Percentiles rank a stretch among this genome's conserved stretches.
Evolutionary conservation across 768 basidiomycete genomes (phyloP).

Genomic region (Leccinum uliginosum): DNA sequence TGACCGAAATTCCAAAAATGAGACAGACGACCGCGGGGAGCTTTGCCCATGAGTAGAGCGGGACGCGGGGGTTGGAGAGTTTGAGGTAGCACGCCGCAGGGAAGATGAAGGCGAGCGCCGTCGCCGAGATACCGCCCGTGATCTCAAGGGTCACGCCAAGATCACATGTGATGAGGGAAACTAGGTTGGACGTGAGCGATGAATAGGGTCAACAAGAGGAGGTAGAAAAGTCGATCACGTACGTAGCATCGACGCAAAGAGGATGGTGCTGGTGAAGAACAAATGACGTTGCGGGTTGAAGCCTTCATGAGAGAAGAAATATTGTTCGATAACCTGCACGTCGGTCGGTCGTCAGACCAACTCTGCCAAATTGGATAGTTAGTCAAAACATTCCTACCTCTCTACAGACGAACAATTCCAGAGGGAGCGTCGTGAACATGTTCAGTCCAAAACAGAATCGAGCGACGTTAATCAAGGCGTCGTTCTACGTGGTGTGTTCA

Average conservation of each 20-base stretch:
- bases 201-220: neutral
- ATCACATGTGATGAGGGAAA: constrained; percentile 90
- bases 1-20: constrained; percentile 69
- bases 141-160: constrained; percentile 98
- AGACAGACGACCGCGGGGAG: constrained; percentile 73
- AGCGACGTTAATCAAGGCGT: constrained; percentile 92
- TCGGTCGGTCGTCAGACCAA: constrained; percentile 1
- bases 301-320: constrained; percentile 85
- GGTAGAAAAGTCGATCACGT: constrained; percentile 22
- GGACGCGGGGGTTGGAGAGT: constrained; percentile 50
- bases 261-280: constrained; percentile 83
- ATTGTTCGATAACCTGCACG: constrained; percentile 85
- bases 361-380: neutral
- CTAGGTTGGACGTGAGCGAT: constrained; percentile 37
- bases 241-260: constrained; percentile 82
- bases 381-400: constrained; percentile 50
- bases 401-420: constrained; percentile 96
- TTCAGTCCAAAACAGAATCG: constrained; percentile 92
- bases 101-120: constrained; percentile 90
- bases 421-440: constrained; percentile 97
- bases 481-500: constrained; percentile 43
- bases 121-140: constrained; percentile 93
- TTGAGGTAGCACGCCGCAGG: constrained; percentile 84
- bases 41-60: constrained; percentile 69
- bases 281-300: constrained; percentile 84